phyloP scores from a whole-genome alignment of 2,329 filamentous ascomycete species.

The Tolypocladium ophioglossoides region DNA sequence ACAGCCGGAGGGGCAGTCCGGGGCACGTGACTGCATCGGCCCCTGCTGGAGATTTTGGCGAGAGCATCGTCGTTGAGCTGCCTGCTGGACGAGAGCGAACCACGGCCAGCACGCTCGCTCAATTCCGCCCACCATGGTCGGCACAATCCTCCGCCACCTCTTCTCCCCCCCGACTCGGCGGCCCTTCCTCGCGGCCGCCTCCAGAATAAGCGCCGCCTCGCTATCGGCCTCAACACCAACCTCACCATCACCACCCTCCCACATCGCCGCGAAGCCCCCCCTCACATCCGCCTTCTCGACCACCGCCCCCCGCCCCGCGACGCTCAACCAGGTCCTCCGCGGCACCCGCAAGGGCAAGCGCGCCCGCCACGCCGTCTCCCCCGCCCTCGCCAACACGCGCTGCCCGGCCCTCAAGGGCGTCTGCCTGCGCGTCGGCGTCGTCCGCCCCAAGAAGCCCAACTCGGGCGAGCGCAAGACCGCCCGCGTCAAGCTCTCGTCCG shows the following conservation, averaged over 20 bases:
- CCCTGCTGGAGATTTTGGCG: background rate
- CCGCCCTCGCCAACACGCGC: constrained; percentile 59
- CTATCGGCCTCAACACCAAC: constrained; percentile 8
- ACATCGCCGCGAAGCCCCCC: background rate
- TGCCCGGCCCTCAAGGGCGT: constrained; percentile 89
- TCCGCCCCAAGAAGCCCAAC: constrained; percentile 97
- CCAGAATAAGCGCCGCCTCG: constrained; percentile 7
- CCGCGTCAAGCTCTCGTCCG: constrained; percentile 78
- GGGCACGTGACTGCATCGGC: background rate
- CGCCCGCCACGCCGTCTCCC: constrained; percentile 78
- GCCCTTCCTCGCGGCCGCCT: constrained; percentile 11
- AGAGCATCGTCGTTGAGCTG: background rate
- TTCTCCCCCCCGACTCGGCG: constrained; percentile 21
- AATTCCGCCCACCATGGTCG: constrained; percentile 19
- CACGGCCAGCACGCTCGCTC: background rate
- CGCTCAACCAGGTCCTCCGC: constrained; percentile 62
- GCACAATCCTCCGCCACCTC: constrained; percentile 23
- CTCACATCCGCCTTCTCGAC: constrained; percentile 42
- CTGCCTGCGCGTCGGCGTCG: constrained; percentile 86
- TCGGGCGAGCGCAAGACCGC: constrained; percentile 95
- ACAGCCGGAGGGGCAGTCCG: no score
- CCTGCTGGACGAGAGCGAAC: background rate
- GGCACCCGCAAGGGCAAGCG: constrained; percentile 72
- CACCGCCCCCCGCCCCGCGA: constrained; percentile 46
- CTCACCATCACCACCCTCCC: constrained; percentile 2